Conservation (phyloP, 2,329 filamentous ascomycete genomes). For the Calonectria multiphialidica region DNA sequence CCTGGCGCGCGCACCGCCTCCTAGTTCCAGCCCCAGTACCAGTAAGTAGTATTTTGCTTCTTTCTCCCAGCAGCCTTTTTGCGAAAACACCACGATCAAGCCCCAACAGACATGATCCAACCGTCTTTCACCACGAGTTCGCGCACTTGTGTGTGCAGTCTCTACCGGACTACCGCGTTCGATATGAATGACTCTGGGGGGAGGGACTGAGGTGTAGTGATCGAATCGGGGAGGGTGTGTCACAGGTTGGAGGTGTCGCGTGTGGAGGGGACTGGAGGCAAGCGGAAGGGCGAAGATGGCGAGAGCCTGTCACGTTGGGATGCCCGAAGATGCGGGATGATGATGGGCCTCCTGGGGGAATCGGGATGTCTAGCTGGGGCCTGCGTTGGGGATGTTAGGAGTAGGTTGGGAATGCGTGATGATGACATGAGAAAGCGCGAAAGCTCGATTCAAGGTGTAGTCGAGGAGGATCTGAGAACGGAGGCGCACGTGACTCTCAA, state of each 20-base stretch:
- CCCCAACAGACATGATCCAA: conserved; percentile 35
- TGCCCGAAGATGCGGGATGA: not conserved
- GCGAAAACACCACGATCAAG: conserved; percentile 34
- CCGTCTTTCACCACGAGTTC: conserved; percentile 28
- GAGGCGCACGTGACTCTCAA: conserved; percentile 28
- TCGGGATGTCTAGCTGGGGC: not conserved
- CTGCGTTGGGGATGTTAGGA: conserved; percentile 11
- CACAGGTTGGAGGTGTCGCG: conserved; percentile 19
- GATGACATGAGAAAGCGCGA: conserved; percentile 12
- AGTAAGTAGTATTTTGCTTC: conserved; percentile 26
- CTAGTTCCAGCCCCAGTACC: conserved; percentile 40
- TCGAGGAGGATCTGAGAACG: conserved; percentile 15
- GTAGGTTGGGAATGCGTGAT: not conserved
- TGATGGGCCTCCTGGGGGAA: not conserved
- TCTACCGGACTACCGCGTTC: conserved; percentile 22
- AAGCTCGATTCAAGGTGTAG: conserved; percentile 18
- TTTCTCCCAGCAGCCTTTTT: conserved; percentile 39
- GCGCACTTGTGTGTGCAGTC: conserved; percentile 24
- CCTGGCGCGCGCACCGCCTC: conserved; percentile 35
- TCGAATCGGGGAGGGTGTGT: conserved; percentile 8
- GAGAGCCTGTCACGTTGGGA: conserved; percentile 14
- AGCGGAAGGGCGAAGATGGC: not conserved
- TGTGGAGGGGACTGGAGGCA: conserved; percentile 11
- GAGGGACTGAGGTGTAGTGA: conserved; percentile 13
- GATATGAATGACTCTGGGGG: conserved; percentile 15